Conservation (phyloP, 345 rosid species). For the Euphorbia lathyris region DNA sequence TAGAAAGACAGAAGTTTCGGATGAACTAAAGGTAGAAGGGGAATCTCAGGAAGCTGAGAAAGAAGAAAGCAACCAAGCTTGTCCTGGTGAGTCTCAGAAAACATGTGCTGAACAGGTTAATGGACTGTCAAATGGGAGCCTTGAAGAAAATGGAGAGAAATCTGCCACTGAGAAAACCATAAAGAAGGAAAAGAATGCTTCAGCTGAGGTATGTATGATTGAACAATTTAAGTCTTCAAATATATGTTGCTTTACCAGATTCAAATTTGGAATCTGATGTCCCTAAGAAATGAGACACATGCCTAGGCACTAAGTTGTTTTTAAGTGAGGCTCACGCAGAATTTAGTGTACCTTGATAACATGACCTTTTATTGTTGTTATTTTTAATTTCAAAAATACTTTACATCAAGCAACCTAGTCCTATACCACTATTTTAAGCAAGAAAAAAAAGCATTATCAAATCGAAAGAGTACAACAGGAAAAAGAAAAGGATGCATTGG, state of each 20-base stretch:
- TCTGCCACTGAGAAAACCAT: slow-evolving; percentile 33
- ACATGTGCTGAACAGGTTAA: slow-evolving; percentile 31
- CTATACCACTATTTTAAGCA: background rate
- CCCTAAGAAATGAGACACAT: background rate
- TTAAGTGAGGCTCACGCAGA: too few species aligned
- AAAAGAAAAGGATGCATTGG: too few species aligned
- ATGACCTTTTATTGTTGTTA: too few species aligned
- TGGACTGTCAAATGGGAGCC: slow-evolving; percentile 32
- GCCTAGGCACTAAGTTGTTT: background rate
- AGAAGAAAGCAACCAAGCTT: slow-evolving; percentile 13
- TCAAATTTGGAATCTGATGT: background rate
- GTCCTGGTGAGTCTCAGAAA: slow-evolving; percentile 4
- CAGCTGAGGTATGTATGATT: slow-evolving; percentile 50
- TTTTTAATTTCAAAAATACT: too few species aligned
- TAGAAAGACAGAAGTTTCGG: slow-evolving; percentile 40
- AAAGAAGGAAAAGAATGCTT: slow-evolving; percentile 46
- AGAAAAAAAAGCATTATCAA: background rate
- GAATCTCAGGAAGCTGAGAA: background rate
- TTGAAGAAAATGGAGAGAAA: slow-evolving; percentile 37
- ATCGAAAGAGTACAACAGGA: background rate
- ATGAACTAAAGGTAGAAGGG: slow-evolving; percentile 18
- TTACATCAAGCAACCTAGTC: background rate
- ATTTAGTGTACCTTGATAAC: too few species aligned
- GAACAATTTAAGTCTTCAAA: background rate
- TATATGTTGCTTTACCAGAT: background rate